phyloP scores from a whole-genome alignment of 2,329 filamentous ascomycete genomes.

The Verticillium tricorpus region DNA sequence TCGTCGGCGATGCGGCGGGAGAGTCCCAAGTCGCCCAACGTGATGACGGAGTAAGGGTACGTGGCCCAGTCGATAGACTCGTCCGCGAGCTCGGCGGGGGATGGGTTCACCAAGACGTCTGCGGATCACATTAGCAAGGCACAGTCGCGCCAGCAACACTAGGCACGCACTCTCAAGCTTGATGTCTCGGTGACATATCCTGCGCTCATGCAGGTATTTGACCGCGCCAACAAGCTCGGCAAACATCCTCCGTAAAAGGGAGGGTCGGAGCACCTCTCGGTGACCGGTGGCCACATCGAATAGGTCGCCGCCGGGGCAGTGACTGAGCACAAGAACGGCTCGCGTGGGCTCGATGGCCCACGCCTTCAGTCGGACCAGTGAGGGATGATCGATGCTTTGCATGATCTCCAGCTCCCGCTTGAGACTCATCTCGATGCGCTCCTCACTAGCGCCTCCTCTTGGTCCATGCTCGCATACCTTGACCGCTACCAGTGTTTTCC shows the following conservation, averaged over 20 bases:
- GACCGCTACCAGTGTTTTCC: slow-evolving; percentile 84
- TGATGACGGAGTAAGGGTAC: slow-evolving; percentile 79
- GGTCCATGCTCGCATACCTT: slow-evolving; percentile 96
- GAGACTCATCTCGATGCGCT: slow-evolving; percentile 86
- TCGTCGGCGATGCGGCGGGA: slow-evolving; percentile 81
- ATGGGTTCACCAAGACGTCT: slow-evolving; percentile 91
- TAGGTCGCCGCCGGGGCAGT: slow-evolving; percentile 89
- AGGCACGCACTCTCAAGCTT: slow-evolving; percentile 82
- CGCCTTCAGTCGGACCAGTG: slow-evolving; percentile 84
- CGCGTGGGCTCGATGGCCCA: slow-evolving; percentile 82
- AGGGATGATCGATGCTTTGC: slow-evolving; percentile 82
- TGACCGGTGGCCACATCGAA: slow-evolving; percentile 85
- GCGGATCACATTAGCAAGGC: slow-evolving; percentile 3
- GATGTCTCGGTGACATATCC: slow-evolving; percentile 94
- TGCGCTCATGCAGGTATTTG: slow-evolving; percentile 75
- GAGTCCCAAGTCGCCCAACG: slow-evolving; percentile 86
- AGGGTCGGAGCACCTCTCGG: slow-evolving; percentile 60
- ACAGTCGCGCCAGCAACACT: background rate
- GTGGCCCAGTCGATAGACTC: slow-evolving; percentile 62
- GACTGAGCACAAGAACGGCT: slow-evolving; percentile 81
- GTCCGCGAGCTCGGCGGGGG: slow-evolving; percentile 61
- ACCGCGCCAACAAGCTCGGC: slow-evolving; percentile 83
- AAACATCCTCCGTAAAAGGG: slow-evolving; percentile 78
- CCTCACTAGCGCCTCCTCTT: slow-evolving; percentile 86
- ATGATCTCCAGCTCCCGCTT: slow-evolving; percentile 95